Evolutionary conservation across 2,329 filamentous ascomycete species (phyloP).

Genomic region (Berkeleyomyces basicola): DNA sequence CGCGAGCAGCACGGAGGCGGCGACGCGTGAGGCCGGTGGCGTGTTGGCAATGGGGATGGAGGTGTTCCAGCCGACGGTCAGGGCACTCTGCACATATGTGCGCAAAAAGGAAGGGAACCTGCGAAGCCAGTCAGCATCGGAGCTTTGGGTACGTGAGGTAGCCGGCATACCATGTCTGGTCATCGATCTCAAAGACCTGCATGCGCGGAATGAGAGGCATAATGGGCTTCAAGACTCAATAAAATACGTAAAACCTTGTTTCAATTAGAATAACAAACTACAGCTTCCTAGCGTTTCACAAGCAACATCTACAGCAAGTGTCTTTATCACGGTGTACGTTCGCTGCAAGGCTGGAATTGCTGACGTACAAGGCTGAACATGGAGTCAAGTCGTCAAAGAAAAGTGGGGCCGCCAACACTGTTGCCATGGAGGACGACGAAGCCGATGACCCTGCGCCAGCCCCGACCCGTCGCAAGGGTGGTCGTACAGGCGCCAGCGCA

Average conservation of each 20-base stretch:
- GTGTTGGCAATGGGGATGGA: constrained; percentile 40
- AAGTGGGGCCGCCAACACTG: constrained; percentile 18
- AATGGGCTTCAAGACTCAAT: constrained; percentile 19
- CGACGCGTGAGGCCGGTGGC: constrained; percentile 40
- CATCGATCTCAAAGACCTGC: constrained; percentile 52
- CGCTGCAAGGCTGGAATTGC: too few species aligned
- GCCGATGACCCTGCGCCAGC: constrained; percentile 51
- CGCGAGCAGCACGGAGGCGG: constrained; percentile 37
- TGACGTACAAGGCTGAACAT: too few species aligned
- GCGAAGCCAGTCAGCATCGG: background rate
- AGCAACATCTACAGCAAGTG: too few species aligned
- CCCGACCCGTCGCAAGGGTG: constrained; percentile 50
- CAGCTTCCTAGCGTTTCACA: background rate
- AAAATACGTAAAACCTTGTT: too few species aligned
- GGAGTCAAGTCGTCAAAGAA: too few species aligned
- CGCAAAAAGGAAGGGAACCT: constrained; percentile 54
- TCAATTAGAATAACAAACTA: background rate
- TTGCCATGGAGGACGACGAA: constrained; percentile 56
- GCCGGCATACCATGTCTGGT: constrained; percentile 41
- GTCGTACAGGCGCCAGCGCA: constrained; percentile 39
- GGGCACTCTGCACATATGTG: constrained; percentile 44
- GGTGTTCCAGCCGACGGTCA: constrained; percentile 47
- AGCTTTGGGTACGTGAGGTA: background rate
- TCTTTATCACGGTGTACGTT: too few species aligned
- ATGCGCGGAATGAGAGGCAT: constrained; percentile 37